A percentile compares a stretch with the other conserved stretches of the same genome.
phyloP scores from a whole-genome alignment of 768 basidiomycete species.

The Grammothele lineata region DNA sequence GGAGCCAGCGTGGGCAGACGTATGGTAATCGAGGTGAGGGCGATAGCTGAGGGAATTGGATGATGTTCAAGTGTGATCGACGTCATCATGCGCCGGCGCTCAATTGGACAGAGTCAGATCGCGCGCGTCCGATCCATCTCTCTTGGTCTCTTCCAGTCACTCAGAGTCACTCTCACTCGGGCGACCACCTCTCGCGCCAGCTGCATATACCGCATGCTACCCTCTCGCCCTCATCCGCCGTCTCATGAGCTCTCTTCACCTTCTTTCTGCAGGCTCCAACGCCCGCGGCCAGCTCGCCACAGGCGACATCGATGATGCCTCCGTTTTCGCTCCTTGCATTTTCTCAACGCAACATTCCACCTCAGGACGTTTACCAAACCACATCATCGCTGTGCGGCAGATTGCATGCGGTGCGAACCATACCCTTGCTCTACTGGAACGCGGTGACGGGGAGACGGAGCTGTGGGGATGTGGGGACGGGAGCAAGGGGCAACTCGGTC shows the following conservation, averaged over 20 bases:
- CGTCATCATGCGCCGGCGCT: too few species aligned
- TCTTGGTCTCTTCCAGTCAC: too few species aligned
- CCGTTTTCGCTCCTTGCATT: constrained; percentile 33
- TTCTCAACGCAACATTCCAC: constrained; percentile 25
- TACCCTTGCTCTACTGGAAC: constrained; percentile 60
- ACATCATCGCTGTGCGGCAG: constrained; percentile 34
- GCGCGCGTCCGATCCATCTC: too few species aligned
- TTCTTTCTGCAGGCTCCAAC: constrained; percentile 46
- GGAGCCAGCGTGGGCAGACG: too few species aligned
- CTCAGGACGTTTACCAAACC: constrained; percentile 23
- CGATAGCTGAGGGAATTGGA: too few species aligned
- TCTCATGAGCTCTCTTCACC: constrained; percentile 8
- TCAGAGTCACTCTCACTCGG: too few species aligned
- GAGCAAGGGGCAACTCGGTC: constrained; percentile 67
- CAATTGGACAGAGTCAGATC: too few species aligned
- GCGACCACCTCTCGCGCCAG: background rate
- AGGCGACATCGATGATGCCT: constrained; percentile 35
- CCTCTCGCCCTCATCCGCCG: too few species aligned
- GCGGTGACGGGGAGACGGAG: constrained; percentile 27
- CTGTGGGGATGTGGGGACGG: constrained; percentile 81
- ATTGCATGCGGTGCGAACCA: constrained; percentile 78
- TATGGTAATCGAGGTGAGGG: too few species aligned
- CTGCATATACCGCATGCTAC: background rate
- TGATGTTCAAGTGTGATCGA: too few species aligned
- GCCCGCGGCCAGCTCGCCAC: constrained; percentile 44